phyloP scores from a whole-genome alignment of 352 stramenopile genomes.

The Pythium insidiosum region DNA sequence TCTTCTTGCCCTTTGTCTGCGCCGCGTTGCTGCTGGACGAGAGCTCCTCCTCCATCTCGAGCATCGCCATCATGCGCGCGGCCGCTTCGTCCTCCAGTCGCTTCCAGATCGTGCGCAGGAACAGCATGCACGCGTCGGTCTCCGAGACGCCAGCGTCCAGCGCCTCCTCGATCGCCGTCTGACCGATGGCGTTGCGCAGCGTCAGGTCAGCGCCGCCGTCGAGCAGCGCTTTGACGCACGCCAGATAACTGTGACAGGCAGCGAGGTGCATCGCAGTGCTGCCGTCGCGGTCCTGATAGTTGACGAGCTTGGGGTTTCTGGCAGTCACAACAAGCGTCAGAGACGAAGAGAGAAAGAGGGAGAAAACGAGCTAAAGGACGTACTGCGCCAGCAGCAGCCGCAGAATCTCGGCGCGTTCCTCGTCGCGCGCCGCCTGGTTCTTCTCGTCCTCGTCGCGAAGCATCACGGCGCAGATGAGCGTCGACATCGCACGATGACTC shows the following conservation, averaged over 20 bases:
- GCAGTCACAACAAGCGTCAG: neutral
- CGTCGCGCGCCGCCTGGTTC: conserved; percentile 34
- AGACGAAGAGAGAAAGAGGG: neutral
- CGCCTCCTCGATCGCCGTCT: conserved; percentile 76
- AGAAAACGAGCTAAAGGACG: no score
- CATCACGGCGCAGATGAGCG: conserved; percentile 72
- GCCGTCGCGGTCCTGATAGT: conserved; percentile 75
- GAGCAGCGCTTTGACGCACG: conserved; percentile 64
- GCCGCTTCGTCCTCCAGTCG: conserved; percentile 71
- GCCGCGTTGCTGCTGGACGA: conserved; percentile 6
- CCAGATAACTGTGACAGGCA: conserved; percentile 58
- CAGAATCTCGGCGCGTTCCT: conserved; percentile 44
- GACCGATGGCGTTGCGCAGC: conserved; percentile 65
- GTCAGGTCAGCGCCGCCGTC: conserved; percentile 62
- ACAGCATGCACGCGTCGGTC: conserved; percentile 48
- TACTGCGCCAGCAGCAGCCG: conserved; percentile 45
- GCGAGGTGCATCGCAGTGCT: conserved; percentile 82
- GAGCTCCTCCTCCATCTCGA: conserved; percentile 82
- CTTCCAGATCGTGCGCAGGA: conserved; percentile 56
- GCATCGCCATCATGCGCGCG: conserved; percentile 73
- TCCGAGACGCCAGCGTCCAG: conserved; percentile 49
- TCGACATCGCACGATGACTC: conserved; percentile 64
- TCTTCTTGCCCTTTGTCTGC: conserved; percentile 24
- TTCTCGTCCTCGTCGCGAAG: conserved; percentile 64
- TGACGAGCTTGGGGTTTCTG: conserved; percentile 57